Percentiles rank a stretch among this genome's conserved stretches.
Evolutionary conservation across 495 filamentous ascomycete species (phyloP).

Genomic region (Rhypophila decipiens): DNA sequence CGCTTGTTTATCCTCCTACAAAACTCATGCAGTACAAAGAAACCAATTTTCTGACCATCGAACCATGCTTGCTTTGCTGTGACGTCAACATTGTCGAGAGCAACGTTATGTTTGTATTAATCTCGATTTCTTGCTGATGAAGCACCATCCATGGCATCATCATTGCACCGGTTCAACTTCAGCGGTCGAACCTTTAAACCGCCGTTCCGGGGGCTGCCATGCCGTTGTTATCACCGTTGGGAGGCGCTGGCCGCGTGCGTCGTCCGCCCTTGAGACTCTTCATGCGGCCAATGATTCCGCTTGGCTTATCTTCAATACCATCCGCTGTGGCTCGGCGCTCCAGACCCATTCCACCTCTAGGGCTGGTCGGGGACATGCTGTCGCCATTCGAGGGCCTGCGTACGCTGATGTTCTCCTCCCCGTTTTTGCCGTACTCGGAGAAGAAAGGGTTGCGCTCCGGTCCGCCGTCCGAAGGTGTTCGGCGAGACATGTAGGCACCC

Average conservation of each 20-base stretch:
- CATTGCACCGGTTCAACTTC: background rate
- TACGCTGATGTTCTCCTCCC: slow-evolving; percentile 40
- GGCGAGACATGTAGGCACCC: slow-evolving; percentile 24
- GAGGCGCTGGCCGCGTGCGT: slow-evolving; percentile 28
- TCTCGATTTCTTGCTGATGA: too few relatives aligned
- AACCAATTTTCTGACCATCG: too few relatives aligned
- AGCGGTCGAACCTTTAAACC: slow-evolving; percentile 14
- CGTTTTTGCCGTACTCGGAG: slow-evolving; percentile 54
- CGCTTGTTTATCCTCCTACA: too few relatives aligned
- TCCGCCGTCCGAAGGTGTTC: slow-evolving; percentile 46
- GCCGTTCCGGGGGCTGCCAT: slow-evolving; percentile 20
- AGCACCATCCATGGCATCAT: too few relatives aligned
- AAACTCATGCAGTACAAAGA: too few relatives aligned
- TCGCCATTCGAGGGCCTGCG: slow-evolving; percentile 35
- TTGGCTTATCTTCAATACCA: slow-evolving; percentile 33
- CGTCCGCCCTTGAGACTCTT: slow-evolving; percentile 71
- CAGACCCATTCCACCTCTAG: slow-evolving; percentile 46
- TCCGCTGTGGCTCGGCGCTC: slow-evolving; percentile 71
- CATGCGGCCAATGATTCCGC: slow-evolving; percentile 75
- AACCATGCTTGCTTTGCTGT: too few relatives aligned
- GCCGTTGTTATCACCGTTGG: slow-evolving; percentile 19
- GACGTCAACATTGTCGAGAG: too few relatives aligned
- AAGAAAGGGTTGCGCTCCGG: slow-evolving; percentile 81
- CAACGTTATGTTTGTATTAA: too few relatives aligned
- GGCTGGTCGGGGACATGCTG: slow-evolving; percentile 54